A percentile compares a stretch with the other conserved stretches of the same genome.
phyloP scores from a whole-genome alignment of 192 early-diverging fungal genomes.

The Phycomyces nitens region DNA sequence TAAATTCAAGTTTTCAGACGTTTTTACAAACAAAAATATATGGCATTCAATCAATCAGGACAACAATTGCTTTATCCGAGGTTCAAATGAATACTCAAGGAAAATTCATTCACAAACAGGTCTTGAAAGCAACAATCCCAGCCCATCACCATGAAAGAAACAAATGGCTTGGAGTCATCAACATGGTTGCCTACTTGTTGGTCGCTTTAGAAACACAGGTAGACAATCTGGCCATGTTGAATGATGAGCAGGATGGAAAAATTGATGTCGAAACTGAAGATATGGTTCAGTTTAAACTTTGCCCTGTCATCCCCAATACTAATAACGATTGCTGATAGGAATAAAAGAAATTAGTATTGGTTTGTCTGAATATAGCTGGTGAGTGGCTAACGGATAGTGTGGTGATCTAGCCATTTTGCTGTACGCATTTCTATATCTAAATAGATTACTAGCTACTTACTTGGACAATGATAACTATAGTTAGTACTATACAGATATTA shows the following conservation, averaged over 20 bases:
- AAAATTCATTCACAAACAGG: background rate
- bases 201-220: background rate
- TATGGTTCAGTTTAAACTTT: background rate
- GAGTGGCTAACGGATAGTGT: too few relatives aligned
- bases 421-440: too few relatives aligned
- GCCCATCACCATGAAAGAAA: background rate
- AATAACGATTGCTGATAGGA: background rate
- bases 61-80: slow-evolving; percentile 7
- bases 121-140: background rate
- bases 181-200: slow-evolving; percentile 4
- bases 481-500: too few relatives aligned
- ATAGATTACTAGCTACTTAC: too few relatives aligned
- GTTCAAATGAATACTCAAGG: background rate
- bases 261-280: background rate
- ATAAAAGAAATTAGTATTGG: background rate
- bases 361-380: too few relatives aligned
- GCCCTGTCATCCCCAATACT: background rate
- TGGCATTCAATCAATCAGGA: slow-evolving; percentile 8
- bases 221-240: background rate
- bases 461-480: too few relatives aligned
- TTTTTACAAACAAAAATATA: slow-evolving; percentile 2
- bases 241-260: slow-evolving; percentile 4
- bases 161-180: slow-evolving; percentile 8
- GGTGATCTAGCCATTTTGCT: too few relatives aligned
- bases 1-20: slow-evolving; percentile 4